Evolutionary conservation across 2,329 filamentous ascomycete genomes (phyloP), one percentile per base, ranked within the genome.

Genomic region (Cyphellophora europaea): DNA sequence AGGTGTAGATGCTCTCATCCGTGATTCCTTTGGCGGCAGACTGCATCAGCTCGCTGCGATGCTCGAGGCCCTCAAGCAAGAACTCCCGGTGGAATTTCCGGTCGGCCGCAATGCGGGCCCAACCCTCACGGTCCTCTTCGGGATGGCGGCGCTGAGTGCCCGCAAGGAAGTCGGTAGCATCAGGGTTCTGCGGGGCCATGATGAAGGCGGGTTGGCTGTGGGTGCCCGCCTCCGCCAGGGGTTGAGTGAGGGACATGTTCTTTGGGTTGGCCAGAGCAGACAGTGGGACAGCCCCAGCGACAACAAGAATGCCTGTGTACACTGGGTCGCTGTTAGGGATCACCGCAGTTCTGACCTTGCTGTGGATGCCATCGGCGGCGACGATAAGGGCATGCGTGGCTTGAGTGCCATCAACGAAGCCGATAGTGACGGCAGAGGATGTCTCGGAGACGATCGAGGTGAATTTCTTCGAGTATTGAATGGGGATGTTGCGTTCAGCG

Each of bases 301-400:
- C 57, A 5, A 53, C 62, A 4, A 62, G 47, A n/a, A 67, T 63
- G 21, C 67, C 67, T 1, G 64, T 67, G 46, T 72, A 77, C 2
- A 54, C 58, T 2, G 74, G 67, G 19, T 61, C 49, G 1, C 70
- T 44, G 0, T 64, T 58, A 0, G 71, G 67, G 30, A 67, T 59
- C 0, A 79, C 54, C 27, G 73, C 65, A 3, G 55, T 59, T 3
- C 72, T 62, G 0, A 77, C 68, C 0, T 55, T 58, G 1, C 72
- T 76, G 48, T 77, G 70, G 32, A 78, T 77, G 1, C 74, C 74
- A 38, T 79, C 74, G 0, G 71, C 69, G 0, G 72, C 74, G 11
- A 77, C 56, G 0, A 79, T 61, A 10, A 72, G 48, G 2, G 54
- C 44, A 4, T 35, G 27, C 0, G 69, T 66, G 0, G 45, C 50